Conservation (phyloP, 805 yeast species). For the Myxozyma neotropica region DNA sequence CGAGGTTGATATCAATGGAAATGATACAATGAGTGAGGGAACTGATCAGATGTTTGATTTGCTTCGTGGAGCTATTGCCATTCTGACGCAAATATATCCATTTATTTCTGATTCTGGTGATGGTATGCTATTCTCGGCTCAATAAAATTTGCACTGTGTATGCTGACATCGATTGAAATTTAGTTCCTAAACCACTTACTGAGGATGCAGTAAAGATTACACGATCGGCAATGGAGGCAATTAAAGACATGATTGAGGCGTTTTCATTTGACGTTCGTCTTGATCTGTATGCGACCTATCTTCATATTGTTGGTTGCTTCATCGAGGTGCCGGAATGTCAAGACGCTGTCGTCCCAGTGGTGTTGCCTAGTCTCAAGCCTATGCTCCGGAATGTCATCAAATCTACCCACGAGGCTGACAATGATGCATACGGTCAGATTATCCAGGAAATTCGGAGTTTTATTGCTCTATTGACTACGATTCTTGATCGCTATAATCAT, state of each 20-base stretch:
- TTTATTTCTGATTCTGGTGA: constrained; percentile 52
- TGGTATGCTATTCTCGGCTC: neutral
- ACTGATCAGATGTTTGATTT: constrained; percentile 84
- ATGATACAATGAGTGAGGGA: constrained; percentile 52
- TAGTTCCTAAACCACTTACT: constrained; percentile 18
- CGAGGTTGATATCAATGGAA: constrained; percentile 39
- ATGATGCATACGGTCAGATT: constrained; percentile 27
- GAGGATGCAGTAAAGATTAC: constrained; percentile 35
- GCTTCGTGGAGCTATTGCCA: constrained; percentile 66
- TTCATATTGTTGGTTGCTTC: constrained; percentile 61
- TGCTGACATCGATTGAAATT: neutral
- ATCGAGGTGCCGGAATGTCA: constrained; percentile 39
- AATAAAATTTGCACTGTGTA: too few species aligned
- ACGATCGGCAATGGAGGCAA: constrained; percentile 43
- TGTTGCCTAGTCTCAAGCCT: constrained; percentile 56
- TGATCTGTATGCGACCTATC: constrained; percentile 71
- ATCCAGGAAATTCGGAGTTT: constrained; percentile 35
- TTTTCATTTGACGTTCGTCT: constrained; percentile 69
- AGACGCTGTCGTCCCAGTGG: constrained; percentile 52
- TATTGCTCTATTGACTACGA: constrained; percentile 21
- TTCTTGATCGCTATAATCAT: constrained; percentile 21
- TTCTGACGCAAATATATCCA: constrained; percentile 63
- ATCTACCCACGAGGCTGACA: constrained; percentile 26
- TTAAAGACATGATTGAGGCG: constrained; percentile 62
- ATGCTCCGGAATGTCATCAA: constrained; percentile 44